Base-by-base conservation (phyloP, 2,329 filamentous ascomycete species). In the Fusarium acutatum region DNA sequence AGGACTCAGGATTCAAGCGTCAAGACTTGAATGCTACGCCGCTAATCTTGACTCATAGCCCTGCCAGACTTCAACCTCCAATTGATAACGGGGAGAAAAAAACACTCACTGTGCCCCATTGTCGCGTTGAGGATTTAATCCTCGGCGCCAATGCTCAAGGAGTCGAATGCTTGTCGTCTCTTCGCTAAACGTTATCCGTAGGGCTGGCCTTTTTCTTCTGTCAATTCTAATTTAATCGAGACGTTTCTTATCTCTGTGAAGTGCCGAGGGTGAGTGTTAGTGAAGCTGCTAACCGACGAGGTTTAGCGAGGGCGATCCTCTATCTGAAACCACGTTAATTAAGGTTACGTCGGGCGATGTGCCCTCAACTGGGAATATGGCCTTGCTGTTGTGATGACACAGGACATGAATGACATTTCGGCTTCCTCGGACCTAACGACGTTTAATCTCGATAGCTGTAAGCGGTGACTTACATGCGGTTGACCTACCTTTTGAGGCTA, bases 271-370 rank as follows among this genome's bases (percentile, higher is more conserved):
- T 35, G n/a, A 34, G 46, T 26, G 50, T 43, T 6, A 34, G 46
- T 44, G 50, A 61, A 62, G 67, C 67, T 61, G 67, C 38, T 71
- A 60, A 54, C 49, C 57, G 64, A 57, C 43, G 26, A 32, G 34
- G 20, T 41, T 66, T 70, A 63, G 50, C 56, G 57, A 71, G 43
- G 69, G 38, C 63, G 69, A 72, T 72, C 63, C 43, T 67, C 47
- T 64, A 73, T 74, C 62, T 74, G 71, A 73, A 73, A 73, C 70
- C 60, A 65, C 18, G 37, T 74, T 71, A 47, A 64, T 53, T 65
- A 69, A 69, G 65, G 65, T 65, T 61, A 60, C 56, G 26, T 71
- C 49, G 52, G 53, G 43, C 57, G 56, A 71, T 62, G 57, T 67
- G 43, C 44, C 53, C 47, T 71, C 17, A 52, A 46, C 43, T 44